Conservation (phyloP, 2,329 filamentous ascomycete species). For the Cladosporium sp. region DNA sequence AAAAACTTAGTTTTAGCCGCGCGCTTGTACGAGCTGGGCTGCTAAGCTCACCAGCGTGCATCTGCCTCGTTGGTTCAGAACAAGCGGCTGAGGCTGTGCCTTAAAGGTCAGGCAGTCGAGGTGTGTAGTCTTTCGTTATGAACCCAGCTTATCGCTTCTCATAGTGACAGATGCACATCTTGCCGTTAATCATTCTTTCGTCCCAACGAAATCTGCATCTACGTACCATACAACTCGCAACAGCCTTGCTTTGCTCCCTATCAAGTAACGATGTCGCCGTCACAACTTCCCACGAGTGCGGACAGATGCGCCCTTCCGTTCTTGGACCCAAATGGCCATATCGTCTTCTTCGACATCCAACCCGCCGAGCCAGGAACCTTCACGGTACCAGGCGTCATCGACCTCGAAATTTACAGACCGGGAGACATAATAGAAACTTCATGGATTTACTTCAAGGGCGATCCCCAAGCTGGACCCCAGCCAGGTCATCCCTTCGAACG, state of each 20-base stretch:
- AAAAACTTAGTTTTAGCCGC: no score
- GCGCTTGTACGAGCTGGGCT: no score
- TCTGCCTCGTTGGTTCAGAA: no score
- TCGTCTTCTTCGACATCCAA: constrained; percentile 9
- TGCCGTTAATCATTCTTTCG: not conserved
- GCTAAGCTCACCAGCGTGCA: no score
- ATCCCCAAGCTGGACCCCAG: not conserved
- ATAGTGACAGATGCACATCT: not conserved
- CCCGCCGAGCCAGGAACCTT: constrained; percentile 6
- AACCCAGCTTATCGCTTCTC: no score
- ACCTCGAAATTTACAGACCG: constrained; percentile 2
- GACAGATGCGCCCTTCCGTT: constrained; percentile 11
- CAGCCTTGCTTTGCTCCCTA: not conserved
- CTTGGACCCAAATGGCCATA: not conserved
- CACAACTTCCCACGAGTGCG: not conserved
- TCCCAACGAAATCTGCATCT: not conserved
- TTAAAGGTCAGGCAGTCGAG: no score
- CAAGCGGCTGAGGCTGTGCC: no score
- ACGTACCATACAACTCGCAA: no score
- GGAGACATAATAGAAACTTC: not conserved
- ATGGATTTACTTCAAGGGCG: constrained; percentile 18
- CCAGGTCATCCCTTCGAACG: constrained; percentile 13
- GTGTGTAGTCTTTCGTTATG: no score
- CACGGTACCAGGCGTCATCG: not conserved
- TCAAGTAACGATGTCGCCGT: not conserved